Evolutionary conservation across 257 asterid species (phyloP).

Genomic region (Capsicum rhomboideum): DNA sequence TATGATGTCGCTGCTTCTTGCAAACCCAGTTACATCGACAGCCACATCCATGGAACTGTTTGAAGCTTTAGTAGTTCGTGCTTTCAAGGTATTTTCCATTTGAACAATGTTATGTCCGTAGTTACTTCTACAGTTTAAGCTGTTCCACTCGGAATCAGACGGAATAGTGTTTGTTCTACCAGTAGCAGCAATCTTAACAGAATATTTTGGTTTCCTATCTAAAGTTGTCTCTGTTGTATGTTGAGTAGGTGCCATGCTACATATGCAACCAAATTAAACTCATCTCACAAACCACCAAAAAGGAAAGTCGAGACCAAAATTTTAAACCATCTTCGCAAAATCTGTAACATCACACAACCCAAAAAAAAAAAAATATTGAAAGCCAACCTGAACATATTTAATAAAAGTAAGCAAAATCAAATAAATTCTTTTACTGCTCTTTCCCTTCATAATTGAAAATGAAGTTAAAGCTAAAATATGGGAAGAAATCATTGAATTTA

Average conservation of each 20-base stretch:
- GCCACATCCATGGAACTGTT: constrained; percentile 17
- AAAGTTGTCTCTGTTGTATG: neutral
- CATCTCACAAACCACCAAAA: neutral
- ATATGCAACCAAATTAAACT: neutral
- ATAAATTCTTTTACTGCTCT: neutral
- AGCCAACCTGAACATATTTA: neutral
- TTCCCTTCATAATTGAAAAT: neutral
- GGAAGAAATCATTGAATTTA: neutral
- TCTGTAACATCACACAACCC: neutral
- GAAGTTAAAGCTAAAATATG: neutral
- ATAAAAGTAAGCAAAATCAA: neutral
- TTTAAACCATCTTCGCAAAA: neutral
- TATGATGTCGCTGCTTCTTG: constrained; percentile 33
- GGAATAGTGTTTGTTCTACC: neutral
- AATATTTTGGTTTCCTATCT: neutral
- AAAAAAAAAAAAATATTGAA: neutral
- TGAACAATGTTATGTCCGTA: neutral
- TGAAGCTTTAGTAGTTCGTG: neutral
- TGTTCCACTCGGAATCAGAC: neutral
- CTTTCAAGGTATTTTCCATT: neutral
- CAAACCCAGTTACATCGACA: constrained; percentile 44
- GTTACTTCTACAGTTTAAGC: neutral
- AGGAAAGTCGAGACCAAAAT: neutral
- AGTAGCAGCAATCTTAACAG: neutral
- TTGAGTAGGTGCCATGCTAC: neutral